phyloP scores from a whole-genome alignment of 805 yeast species.

The Teunomyces kruisii region DNA sequence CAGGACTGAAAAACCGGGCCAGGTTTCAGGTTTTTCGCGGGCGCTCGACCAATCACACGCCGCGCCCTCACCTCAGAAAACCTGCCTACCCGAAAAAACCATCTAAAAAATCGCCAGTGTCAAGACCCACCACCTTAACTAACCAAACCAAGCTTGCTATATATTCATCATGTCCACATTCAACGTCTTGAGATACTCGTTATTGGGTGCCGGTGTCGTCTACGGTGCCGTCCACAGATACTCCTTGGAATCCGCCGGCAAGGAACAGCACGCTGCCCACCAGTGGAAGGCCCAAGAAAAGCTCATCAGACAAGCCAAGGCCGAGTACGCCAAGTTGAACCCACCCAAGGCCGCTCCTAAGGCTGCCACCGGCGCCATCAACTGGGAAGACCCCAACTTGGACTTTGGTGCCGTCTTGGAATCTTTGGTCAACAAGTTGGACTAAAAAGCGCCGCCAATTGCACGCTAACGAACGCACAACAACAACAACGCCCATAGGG shows the following conservation, averaged over 20 bases:
- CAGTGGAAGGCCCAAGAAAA: conserved; percentile 66
- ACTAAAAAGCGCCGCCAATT: background rate
- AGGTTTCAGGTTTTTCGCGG: too few relatives aligned
- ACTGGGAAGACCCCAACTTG: conserved; percentile 87
- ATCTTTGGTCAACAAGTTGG: conserved; percentile 55
- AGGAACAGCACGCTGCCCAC: conserved; percentile 53
- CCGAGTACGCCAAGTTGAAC: conserved; percentile 72
- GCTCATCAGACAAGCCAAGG: conserved; percentile 85
- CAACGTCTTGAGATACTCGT: conserved; percentile 89
- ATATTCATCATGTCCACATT: conserved; percentile 31
- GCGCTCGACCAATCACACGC: conserved; percentile 6
- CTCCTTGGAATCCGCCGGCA: conserved; percentile 60
- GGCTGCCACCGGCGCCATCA: conserved; percentile 47
- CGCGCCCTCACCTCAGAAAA: background rate
- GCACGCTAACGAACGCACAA: background rate
- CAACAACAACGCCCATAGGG: too few relatives aligned
- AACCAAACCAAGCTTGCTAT: conserved; percentile 1
- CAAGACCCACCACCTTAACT: conserved; percentile 2
- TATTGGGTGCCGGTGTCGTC: conserved; percentile 82
- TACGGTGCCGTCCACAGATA: conserved; percentile 88
- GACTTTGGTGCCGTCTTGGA: conserved; percentile 75
- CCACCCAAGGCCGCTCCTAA: conserved; percentile 39
- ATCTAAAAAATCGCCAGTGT: background rate
- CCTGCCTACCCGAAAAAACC: background rate
- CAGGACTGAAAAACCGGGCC: too few relatives aligned